phyloP scores from a whole-genome alignment of 2,329 filamentous ascomycete species.

The Malbranchea cinnamomea region DNA sequence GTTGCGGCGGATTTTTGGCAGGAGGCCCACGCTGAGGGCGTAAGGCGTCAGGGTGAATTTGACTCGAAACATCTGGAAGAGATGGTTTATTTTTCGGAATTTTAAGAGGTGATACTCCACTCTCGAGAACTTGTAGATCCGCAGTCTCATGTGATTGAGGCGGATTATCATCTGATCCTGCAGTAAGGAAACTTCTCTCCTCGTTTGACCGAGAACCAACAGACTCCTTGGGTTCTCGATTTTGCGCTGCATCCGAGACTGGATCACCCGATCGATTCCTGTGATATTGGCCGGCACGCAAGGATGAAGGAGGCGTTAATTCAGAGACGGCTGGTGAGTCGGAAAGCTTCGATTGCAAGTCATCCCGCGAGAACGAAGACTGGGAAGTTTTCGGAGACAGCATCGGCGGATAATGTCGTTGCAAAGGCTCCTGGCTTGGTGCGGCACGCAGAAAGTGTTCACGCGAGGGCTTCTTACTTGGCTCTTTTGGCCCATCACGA shows the following conservation, averaged over 20 bases:
- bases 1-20: slow-evolving; percentile 1
- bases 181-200: too few species aligned
- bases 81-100: too few species aligned
- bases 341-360: slow-evolving; percentile 10
- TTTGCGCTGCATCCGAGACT: slow-evolving; percentile 1
- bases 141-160: too few species aligned
- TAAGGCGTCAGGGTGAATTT: too few species aligned
- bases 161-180: too few species aligned
- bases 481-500: slow-evolving; percentile 21
- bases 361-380: slow-evolving; percentile 12
- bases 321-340: slow-evolving; percentile 2
- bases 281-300: slow-evolving; percentile 4
- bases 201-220: too few species aligned
- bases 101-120: too few species aligned
- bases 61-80: too few species aligned
- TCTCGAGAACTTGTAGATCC: too few species aligned
- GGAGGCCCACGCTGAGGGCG: too few species aligned
- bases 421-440: slow-evolving; percentile 27
- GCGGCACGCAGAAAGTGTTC: slow-evolving; percentile 23
- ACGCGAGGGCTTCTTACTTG: slow-evolving; percentile 19
- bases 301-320: slow-evolving; percentile 3
- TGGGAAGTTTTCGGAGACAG: slow-evolving; percentile 15
- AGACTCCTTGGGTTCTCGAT: too few species aligned
- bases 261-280: slow-evolving; percentile 4
- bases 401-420: slow-evolving; percentile 19